Base-by-base conservation (phyloP, 2,329 filamentous ascomycete species). In the Lanzia echinophila region DNA sequence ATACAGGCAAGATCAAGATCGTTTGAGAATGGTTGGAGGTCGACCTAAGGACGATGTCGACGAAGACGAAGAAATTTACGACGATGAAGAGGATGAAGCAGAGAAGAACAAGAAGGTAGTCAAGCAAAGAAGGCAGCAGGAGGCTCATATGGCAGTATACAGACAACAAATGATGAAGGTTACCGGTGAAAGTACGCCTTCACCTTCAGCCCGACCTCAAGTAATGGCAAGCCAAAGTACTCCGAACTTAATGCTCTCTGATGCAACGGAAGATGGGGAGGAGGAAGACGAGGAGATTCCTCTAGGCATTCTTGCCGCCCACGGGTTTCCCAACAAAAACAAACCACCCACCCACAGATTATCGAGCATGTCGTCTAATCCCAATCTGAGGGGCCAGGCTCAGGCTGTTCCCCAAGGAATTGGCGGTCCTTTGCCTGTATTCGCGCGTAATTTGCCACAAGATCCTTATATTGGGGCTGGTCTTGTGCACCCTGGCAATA, bases 101-200 rank as follows among this genome's bases (percentile, higher is more conserved):
- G 89, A 95, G 65, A 88, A 87, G 65, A 82, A 83, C 28, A 86
- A 78, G 66, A 79, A 88, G 66, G 77, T 86, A 45, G 82, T 86
- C 17, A 87, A 84, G 67, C 88, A 94, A 68, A 79, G 90, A 59
- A 82, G 84, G 64, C 94, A 91, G 74, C 90, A 96, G 68, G 89
- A 95, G 70, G 90, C 90, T 12, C 89, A 94, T 68, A 85, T 96
- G 75, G 80, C 89, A 1, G 86, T 95, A 1, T 95, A 95, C 69
- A 82, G 90, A 55, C 90, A 96, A 69, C 88, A 94, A 70, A 96
- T 95, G 90, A 95, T 92, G 87, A 95, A 95, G 71, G 87, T 94
- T 31, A 95, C 90, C 1, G 90, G 90, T 46, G 88, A 92, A 62
- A 73, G 82, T 20, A 69, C 77, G 69, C 55, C 76, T 11, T 71